Percentiles rank a stretch among this genome's conserved stretches.
phyloP scores from a whole-genome alignment of 768 basidiomycete genomes.

The Xerocomellus chrysenteron region DNA sequence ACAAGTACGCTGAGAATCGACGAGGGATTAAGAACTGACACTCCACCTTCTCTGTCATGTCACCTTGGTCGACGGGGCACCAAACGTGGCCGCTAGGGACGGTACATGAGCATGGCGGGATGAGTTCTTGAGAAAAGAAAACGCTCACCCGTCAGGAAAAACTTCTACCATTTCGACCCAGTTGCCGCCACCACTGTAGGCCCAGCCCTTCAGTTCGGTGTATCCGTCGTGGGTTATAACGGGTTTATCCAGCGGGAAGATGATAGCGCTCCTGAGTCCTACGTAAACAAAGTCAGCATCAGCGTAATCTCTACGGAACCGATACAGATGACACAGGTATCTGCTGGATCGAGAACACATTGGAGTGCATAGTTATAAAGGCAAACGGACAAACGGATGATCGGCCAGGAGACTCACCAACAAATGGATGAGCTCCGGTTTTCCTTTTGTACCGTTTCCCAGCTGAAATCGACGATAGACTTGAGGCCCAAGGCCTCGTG shows the following conservation, averaged over 20 bases:
- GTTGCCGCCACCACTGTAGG: slow-evolving; percentile 48
- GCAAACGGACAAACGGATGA: no score
- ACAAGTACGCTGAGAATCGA: no score
- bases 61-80: slow-evolving; percentile 9
- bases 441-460: no score
- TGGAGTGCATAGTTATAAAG: slow-evolving; percentile 7
- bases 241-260: slow-evolving; percentile 35
- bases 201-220: slow-evolving; percentile 44
- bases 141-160: no score
- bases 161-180: slow-evolving; percentile 28
- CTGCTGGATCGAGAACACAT: slow-evolving; percentile 55
- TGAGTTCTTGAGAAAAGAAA: no score
- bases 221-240: slow-evolving; percentile 49
- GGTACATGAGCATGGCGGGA: no score
- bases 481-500: no score
- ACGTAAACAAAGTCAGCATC: background rate
- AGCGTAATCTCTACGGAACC: background rate
- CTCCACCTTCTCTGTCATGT: slow-evolving; percentile 17
- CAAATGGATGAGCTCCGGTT: no score
- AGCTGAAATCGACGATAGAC: no score
- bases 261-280: slow-evolving; percentile 20
- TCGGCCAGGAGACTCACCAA: no score
- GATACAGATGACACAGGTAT: slow-evolving; percentile 56
- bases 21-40: no score
- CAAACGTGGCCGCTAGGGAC: slow-evolving; percentile 6